Percentiles rank a stretch among this genome's conserved stretches.
Conservation (phyloP, 2,329 filamentous ascomycete genomes). For the Apiospora hydei region DNA sequence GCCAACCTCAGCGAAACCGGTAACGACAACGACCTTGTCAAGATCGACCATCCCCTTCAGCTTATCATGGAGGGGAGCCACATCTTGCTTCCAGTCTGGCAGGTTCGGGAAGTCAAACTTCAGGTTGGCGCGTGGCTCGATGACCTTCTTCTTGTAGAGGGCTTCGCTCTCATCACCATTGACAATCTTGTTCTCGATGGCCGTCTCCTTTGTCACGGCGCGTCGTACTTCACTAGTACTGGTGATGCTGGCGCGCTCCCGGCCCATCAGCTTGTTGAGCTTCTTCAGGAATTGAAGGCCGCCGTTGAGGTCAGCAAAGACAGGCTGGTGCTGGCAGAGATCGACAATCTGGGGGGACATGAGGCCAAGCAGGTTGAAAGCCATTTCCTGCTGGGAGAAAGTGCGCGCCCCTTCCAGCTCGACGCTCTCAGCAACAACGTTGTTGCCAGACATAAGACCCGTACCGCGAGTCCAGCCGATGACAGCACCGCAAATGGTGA, state of each 20-base stretch:
- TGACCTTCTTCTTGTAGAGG: conserved; percentile 91
- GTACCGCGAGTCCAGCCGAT: conserved; percentile 99
- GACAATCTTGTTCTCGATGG: conserved; percentile 96
- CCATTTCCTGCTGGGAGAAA: conserved; percentile 99
- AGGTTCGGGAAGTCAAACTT: conserved; percentile 94
- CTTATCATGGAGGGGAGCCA: conserved; percentile 85
- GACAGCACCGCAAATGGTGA: conserved; percentile 97
- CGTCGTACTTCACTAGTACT: conserved; percentile 93
- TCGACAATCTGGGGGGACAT: conserved; percentile 96
- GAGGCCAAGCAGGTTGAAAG: conserved; percentile 94
- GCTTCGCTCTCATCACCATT: conserved; percentile 93
- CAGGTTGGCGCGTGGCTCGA: conserved; percentile 95
- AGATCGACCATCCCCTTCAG: conserved; percentile 99
- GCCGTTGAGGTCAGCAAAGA: conserved; percentile 97
- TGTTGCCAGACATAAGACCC: conserved; percentile 97
- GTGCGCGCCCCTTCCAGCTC: conserved; percentile 97
- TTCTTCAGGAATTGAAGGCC: conserved; percentile 97
- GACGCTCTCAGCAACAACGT: conserved; percentile 95
- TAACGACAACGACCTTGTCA: conserved; percentile 96
- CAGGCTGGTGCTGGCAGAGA: conserved; percentile 92
- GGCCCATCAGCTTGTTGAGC: conserved; percentile 92
- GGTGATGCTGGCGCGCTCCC: conserved; percentile 91
- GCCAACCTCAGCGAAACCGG: conserved; percentile 93
- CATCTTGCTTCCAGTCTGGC: conserved; percentile 89
- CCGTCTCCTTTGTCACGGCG: conserved; percentile 93